Evolutionary conservation across 176 grass and related monocot genomes (phyloP).

Genomic region (Miscanthus lutarioriparius): DNA sequence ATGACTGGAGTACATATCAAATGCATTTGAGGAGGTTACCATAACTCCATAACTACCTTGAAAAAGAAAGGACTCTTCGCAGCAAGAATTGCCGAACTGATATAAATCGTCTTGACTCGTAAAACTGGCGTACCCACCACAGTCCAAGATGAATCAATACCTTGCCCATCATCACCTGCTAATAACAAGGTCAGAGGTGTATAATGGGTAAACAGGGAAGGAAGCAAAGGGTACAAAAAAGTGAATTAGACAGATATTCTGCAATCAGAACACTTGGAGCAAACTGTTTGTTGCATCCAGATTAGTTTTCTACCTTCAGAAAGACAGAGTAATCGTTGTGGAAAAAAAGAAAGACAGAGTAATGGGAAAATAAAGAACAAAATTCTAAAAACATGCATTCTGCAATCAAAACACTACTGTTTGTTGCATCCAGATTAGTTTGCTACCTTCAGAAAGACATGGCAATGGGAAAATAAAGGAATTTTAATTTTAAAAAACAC

Average conservation of each 20-base stretch:
- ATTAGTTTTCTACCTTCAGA: slow-evolving; percentile 18
- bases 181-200: slow-evolving; percentile 9
- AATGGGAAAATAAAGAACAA: background rate
- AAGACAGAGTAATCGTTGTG: background rate
- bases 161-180: slow-evolving; percentile 61
- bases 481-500: background rate
- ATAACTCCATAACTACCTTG: slow-evolving; percentile 55
- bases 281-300: background rate
- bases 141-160: slow-evolving; percentile 59
- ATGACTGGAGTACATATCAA: slow-evolving; percentile 14
- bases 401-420: slow-evolving; percentile 2
- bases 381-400: background rate
- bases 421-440: slow-evolving; percentile 7
- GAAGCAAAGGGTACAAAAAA: background rate
- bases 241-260: background rate
- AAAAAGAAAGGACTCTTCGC: slow-evolving; percentile 97
- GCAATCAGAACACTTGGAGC: slow-evolving; percentile 5
- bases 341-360: background rate
- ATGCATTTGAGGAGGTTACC: background rate
- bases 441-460: slow-evolving; percentile 2
- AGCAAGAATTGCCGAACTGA: slow-evolving; percentile 93
- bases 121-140: slow-evolving; percentile 46
- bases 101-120: slow-evolving; percentile 74
- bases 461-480: background rate
- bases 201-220: background rate